Evolutionary conservation across 78 protist species (phyloP).

Genomic region (slime mould (Dictyostelium discoideum)): DNA sequence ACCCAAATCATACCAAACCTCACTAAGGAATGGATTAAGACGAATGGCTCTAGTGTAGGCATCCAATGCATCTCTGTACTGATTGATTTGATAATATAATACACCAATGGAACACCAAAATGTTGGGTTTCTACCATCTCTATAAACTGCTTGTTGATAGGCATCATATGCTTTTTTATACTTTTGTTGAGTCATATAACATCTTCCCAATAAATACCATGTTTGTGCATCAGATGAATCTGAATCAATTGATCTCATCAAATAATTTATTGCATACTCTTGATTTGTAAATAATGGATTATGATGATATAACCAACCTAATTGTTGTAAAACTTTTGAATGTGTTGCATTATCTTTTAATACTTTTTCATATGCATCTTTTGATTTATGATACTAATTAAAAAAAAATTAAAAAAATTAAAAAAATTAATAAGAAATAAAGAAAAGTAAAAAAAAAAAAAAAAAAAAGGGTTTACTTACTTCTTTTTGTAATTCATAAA

Average conservation of each 20-base stretch:
- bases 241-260: slow-evolving; percentile 78
- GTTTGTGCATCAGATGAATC: slow-evolving; percentile 89
- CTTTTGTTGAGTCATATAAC: slow-evolving; percentile 89
- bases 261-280: slow-evolving; percentile 68
- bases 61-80: slow-evolving; percentile 93
- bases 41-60: slow-evolving; percentile 92
- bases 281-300: slow-evolving; percentile 57
- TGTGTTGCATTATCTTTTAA: slow-evolving; percentile 82
- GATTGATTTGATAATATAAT: slow-evolving; percentile 91
- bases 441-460: not conserved
- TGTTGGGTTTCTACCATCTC: slow-evolving; percentile 90
- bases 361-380: slow-evolving; percentile 89
- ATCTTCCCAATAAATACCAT: slow-evolving; percentile 92
- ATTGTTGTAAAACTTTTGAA: slow-evolving; percentile 88
- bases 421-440: not conserved
- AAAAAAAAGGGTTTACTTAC: slow-evolving; percentile 18
- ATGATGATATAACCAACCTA: slow-evolving; percentile 91
- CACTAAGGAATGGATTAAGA: slow-evolving; percentile 85
- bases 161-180: slow-evolving; percentile 89
- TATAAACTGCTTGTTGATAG: slow-evolving; percentile 92
- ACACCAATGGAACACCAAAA: slow-evolving; percentile 94
- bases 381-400: slow-evolving; percentile 67
- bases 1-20: slow-evolving; percentile 93
- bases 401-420: not conserved
- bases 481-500: slow-evolving; percentile 90